Evolutionary conservation across 345 rosid genomes (phyloP), one percentile per base, ranked within the genome.

Genomic region (Salix udensis): DNA sequence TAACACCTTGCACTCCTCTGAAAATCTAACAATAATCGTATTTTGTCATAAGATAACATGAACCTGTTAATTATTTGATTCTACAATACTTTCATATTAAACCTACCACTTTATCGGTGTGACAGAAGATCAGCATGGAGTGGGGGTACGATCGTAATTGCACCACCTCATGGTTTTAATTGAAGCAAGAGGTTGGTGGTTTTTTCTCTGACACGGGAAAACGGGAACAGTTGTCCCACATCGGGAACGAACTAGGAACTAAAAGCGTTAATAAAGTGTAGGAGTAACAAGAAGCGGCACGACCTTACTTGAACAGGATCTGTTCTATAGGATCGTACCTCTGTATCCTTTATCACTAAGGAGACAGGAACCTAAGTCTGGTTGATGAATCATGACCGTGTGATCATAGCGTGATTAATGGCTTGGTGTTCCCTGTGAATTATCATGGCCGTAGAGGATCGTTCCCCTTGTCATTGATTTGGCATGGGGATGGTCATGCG

Each of bases 231-330:
- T 2, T 1, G 10, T 55, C 10, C 61, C 61, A 55, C 26, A 55
- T 55, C 26, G 61, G 4, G 1, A n/a, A 55, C 3, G 23, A 55
- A 1, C 4, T 4, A 1, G n/a, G 24, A 0, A n/a, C 0, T 1
- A 55, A 8, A 0, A 0, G 0, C 0, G 0, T 7, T 55, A 55
- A 55, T 21, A 2, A 2, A 21, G 0, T 7, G 5, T 0, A 0
- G 1, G 61, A 55, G 11, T 4, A 1, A 0, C 24, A 0, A 0
- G 0, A 0, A 0, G 0, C 0, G 0, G 0, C 23, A 65, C 73
- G 76, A 65, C 69, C 68, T 76, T 75, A 67, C 76, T 75, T 80
- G 72, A 77, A 68, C 77, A 64, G 67, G 81, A 74, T 77, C 81
- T 77, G 79, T 62, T 81, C 78, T 73, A 64, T 77, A 76, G 77